A percentile compares a stretch with the other conserved stretches of the same genome.
Conservation (phyloP, 176 grass and related monocot genomes). For the Guadua angustifolia region DNA sequence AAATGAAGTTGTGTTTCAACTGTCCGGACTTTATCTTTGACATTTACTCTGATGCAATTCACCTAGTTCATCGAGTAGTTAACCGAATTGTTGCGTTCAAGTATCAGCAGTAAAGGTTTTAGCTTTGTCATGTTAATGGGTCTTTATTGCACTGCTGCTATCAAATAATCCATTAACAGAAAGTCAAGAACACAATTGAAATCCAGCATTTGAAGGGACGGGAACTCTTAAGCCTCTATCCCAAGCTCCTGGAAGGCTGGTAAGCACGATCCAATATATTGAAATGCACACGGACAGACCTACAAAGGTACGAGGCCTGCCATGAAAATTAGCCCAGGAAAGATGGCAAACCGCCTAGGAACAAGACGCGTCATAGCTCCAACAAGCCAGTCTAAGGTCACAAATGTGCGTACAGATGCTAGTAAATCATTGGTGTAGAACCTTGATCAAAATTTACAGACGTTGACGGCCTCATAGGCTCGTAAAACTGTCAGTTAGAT, state of each 20-base stretch:
- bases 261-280: neutral
- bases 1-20: slow-evolving; percentile 8
- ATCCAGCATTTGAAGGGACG: neutral
- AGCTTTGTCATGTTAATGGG: neutral
- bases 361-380: neutral
- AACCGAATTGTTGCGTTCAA: neutral
- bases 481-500: slow-evolving; percentile 12
- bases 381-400: neutral
- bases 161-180: neutral
- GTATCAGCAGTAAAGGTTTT: neutral
- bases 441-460: neutral
- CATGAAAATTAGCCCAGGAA: neutral
- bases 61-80: slow-evolving; percentile 7
- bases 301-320: neutral
- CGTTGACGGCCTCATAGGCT: neutral
- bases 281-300: neutral
- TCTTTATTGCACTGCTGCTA: neutral
- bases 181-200: neutral
- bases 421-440: neutral
- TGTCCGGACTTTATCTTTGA: neutral
- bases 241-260: neutral
- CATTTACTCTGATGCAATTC: neutral
- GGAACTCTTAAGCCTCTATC: neutral
- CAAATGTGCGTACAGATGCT: neutral
- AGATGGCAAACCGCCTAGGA: neutral